Percentiles rank a stretch among this genome's conserved stretches.
Conservation (phyloP, 75 land plant genomes). For the Pseudotsuga menziesii region DNA sequence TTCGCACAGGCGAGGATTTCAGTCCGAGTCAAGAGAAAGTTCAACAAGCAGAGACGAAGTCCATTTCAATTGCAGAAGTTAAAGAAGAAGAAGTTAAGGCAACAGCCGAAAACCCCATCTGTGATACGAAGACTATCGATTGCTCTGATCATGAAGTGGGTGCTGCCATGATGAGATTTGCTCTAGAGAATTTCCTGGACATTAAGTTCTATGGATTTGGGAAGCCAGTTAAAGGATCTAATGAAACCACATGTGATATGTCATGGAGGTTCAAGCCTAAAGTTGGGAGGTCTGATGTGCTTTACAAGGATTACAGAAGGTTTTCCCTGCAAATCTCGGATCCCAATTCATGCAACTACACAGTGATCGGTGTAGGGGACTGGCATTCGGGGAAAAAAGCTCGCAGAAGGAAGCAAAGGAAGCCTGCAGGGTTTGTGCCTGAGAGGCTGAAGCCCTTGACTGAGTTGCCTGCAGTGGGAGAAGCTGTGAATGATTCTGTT, state of each 20-base stretch:
- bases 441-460: neutral
- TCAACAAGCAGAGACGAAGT: constrained; percentile 12
- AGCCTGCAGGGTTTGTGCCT: constrained; percentile 21
- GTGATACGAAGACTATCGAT: constrained; percentile 11
- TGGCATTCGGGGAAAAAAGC: constrained; percentile 88
- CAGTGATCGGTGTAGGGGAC: constrained; percentile 56
- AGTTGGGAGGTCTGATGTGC: constrained; percentile 43
- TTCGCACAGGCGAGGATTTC: constrained; percentile 76
- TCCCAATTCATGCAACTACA: constrained; percentile 33
- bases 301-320: constrained; percentile 83
- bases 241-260: constrained; percentile 58
- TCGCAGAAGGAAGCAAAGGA: constrained; percentile 40
- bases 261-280: constrained; percentile 84
- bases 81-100: constrained; percentile 18
- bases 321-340: constrained; percentile 35
- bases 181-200: constrained; percentile 59
- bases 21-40: neutral
- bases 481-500: constrained; percentile 54
- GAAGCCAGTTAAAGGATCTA: constrained; percentile 51
- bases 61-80: constrained; percentile 18
- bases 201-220: constrained; percentile 70
- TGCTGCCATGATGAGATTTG: constrained; percentile 47
- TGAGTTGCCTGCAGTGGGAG: constrained; percentile 40
- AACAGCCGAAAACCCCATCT: neutral
- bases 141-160: constrained; percentile 69